A percentile compares a stretch with the other conserved stretches of the same genome.
Evolutionary conservation across 495 filamentous ascomycete genomes (phyloP).

Genomic region (Trichoderma asperelloides): DNA sequence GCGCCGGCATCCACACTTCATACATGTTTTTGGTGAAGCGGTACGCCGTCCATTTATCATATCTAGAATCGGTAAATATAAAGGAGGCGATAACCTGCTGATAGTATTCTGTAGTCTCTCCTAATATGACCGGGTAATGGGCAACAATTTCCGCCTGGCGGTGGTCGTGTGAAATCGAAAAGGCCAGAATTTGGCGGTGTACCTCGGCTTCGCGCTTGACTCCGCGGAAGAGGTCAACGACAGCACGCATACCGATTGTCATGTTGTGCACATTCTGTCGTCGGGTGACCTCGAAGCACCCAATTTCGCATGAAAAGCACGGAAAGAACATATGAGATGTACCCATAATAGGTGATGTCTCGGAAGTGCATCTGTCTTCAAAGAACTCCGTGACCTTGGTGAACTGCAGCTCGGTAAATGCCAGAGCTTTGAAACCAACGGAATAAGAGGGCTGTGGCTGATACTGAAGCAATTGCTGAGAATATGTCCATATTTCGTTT

Average conservation of each 20-base stretch:
- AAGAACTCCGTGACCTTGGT: slow-evolving; percentile 29
- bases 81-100: slow-evolving; percentile 13
- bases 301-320: slow-evolving; percentile 30
- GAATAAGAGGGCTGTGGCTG: slow-evolving; percentile 36
- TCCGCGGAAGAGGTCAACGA: slow-evolving; percentile 25
- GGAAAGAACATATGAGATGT: slow-evolving; percentile 35
- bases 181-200: slow-evolving; percentile 30
- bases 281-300: background rate
- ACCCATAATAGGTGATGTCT: slow-evolving; percentile 26
- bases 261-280: slow-evolving; percentile 17
- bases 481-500: slow-evolving; percentile 35
- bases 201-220: slow-evolving; percentile 30
- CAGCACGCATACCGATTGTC: slow-evolving; percentile 25
- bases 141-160: slow-evolving; percentile 26
- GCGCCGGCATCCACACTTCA: slow-evolving; percentile 31
- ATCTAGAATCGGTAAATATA: slow-evolving; percentile 8
- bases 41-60: slow-evolving; percentile 16
- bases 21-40: slow-evolving; percentile 30
- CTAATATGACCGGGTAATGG: slow-evolving; percentile 25
- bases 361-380: slow-evolving; percentile 14
- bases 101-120: slow-evolving; percentile 23
- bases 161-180: slow-evolving; percentile 38
- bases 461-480: slow-evolving; percentile 22
- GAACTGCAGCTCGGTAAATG: slow-evolving; percentile 34
- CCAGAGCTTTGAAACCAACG: slow-evolving; percentile 30